Conservation (phyloP, 805 yeast species). For the Myxozyma lipomycoides region DNA sequence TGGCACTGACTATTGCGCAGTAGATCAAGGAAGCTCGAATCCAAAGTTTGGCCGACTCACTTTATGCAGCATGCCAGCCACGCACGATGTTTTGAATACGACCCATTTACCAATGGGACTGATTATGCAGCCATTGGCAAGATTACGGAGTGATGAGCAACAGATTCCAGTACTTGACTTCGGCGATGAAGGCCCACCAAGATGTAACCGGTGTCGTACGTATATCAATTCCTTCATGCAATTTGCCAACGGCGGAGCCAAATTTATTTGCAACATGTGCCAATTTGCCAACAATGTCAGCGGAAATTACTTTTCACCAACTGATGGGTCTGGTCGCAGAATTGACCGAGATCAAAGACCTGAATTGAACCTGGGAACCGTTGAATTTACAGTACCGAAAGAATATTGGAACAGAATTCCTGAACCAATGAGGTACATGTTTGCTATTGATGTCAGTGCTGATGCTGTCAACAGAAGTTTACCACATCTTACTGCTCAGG, state of each 20-base stretch:
- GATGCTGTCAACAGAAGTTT: slow-evolving; percentile 57
- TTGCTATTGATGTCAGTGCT: slow-evolving; percentile 64
- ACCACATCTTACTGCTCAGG: slow-evolving; percentile 62
- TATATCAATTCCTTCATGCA: slow-evolving; percentile 83
- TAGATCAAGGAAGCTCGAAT: slow-evolving; percentile 81
- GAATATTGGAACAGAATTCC: slow-evolving; percentile 55
- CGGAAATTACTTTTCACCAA: slow-evolving; percentile 57
- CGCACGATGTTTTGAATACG: slow-evolving; percentile 62
- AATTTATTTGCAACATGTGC: slow-evolving; percentile 82
- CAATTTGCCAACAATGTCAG: slow-evolving; percentile 69
- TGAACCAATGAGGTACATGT: slow-evolving; percentile 61
- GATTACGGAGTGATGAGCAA: slow-evolving; percentile 42
- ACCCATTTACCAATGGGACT: slow-evolving; percentile 80
- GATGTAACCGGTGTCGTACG: slow-evolving; percentile 89
- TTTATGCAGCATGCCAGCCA: slow-evolving; percentile 76
- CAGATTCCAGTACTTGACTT: slow-evolving; percentile 66
- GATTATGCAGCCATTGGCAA: slow-evolving; percentile 81
- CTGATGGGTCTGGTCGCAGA: slow-evolving; percentile 60
- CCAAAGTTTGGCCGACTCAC: slow-evolving; percentile 75
- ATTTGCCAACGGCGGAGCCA: slow-evolving; percentile 54
- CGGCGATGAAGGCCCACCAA: slow-evolving; percentile 61
- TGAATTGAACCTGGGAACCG: slow-evolving; percentile 77
- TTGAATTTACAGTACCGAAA: slow-evolving; percentile 75
- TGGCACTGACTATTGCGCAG: slow-evolving; percentile 60
- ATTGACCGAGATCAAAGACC: slow-evolving; percentile 62